Percentiles rank a stretch among this genome's conserved stretches.
Evolutionary conservation across 306 rosid species (phyloP).

Genomic region (Arachis stenosperma): DNA sequence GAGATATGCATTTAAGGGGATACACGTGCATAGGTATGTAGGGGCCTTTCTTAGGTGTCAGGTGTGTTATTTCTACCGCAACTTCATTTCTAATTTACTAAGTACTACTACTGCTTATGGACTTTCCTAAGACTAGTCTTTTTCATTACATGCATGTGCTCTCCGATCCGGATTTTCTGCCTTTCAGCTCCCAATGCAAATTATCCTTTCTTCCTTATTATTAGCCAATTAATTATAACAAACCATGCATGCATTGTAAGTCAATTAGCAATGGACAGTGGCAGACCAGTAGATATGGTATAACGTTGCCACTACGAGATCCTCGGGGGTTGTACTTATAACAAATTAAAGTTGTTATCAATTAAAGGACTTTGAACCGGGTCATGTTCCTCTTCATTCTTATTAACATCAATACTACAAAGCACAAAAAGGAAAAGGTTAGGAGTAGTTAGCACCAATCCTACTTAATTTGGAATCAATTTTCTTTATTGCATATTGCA

Average conservation of each 20-base stretch:
- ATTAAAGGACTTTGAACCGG: neutral
- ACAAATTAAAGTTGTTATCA: neutral
- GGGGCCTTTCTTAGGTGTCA: conserved; percentile 40
- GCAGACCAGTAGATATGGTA: conserved; percentile 42
- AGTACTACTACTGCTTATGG: too few relatives aligned
- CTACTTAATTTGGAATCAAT: neutral
- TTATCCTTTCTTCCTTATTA: too few relatives aligned
- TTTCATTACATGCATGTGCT: conserved; percentile 44
- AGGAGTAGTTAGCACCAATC: neutral
- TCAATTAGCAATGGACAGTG: conserved; percentile 35
- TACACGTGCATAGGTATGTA: conserved; percentile 49
- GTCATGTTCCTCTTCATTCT: neutral
- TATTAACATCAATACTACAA: neutral
- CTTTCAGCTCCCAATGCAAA: neutral
- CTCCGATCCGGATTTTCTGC: conserved; percentile 41
- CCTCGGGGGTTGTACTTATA: conserved; percentile 42
- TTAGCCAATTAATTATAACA: too few relatives aligned
- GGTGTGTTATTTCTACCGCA: conserved; percentile 28
- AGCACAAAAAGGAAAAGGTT: neutral
- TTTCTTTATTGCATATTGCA: neutral
- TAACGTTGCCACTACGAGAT: conserved; percentile 42
- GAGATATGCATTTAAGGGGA: conserved; percentile 35
- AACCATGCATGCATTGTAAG: neutral
- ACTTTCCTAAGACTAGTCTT: conserved; percentile 40
- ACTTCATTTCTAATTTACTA: neutral